Base-by-base conservation (phyloP, 139 green algal genomes). In the Zygnema circumcarinatum region DNA sequence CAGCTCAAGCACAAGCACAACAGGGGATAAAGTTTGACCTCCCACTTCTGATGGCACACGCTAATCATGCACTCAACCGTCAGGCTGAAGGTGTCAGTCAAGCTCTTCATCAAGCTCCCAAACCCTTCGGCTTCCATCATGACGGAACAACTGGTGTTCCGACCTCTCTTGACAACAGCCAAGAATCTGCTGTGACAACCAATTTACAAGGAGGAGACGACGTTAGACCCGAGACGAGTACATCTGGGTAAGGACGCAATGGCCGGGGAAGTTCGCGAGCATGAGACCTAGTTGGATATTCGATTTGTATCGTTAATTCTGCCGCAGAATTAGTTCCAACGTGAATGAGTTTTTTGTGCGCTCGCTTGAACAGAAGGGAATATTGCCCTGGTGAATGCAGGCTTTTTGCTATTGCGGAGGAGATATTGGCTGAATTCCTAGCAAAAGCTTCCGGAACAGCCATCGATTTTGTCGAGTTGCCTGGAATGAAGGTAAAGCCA, bases 361-460 rank as follows among this genome's bases (percentile, higher is more conserved):
- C n/a, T n/a, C n/a, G n/a, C n/a, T n/a, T n/a, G n/a, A n/a, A n/a
- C n/a, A n/a, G n/a, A n/a, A n/a, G n/a, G n/a, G n/a, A n/a, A n/a
- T n/a, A n/a, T n/a, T n/a, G n/a, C n/a, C n/a, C n/a, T n/a, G n/a
- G n/a, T n/a, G n/a, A n/a, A n/a, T 3, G 42, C 85, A 90, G 85
- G 20, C 85, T 90, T 32, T 72, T 90, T 11, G 38, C 29, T 20
- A 67, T 88, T 38, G 85, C 85, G n/a, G 56, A 86, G 85, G 81
- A 90, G n/a, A 81, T 88, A 2, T 20, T 88, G 1, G 31, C 56
- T 0, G 85, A 90, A 69, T 90, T 90, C 42, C 25, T 90, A 35
- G 85, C 78, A 0, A 90, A 88, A 29, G 85, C 85, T 16, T 85
- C 85, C 38, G 85, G 85, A 35, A 90, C 84, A 31, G 76, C 84